Evolutionary conservation across 1,284 basidiomycete species (phyloP), one percentile per base, ranked within the genome.

Genomic region (Cutaneotrichosporon sp.): DNA sequence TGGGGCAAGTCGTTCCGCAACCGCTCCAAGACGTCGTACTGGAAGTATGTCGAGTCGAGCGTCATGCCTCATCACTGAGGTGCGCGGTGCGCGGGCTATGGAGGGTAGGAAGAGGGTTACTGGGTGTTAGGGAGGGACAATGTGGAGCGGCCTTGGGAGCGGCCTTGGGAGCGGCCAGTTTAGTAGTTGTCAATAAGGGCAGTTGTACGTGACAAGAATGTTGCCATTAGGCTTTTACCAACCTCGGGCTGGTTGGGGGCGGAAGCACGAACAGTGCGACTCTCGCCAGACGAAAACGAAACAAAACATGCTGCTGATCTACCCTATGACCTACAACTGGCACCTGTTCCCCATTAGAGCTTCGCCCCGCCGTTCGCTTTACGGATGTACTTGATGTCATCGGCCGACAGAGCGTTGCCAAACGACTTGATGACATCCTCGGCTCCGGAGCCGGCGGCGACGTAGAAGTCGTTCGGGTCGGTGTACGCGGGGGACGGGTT

Each of bases 1-100:
- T 67, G 27, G 20, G 65, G 67, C 31, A 69, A 69, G 52, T 22
- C 43, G 6, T 69, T 63, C 63, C 55, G 67, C 24, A 25, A 36
- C 1, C 29, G n/a, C 11, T 59, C 59, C 6, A 42, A n/a, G 27
- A 24, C 43, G 6, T n/a, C n/a, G n/a, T 69, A 69, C 59, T 69
- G 65, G 67, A 46, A 43, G 31, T 69, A 65, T 24, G 67, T 66
- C 34, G 50, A 59, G 34, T 51, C 60, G 7, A 58, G 54, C 5
- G 64, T 63, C 49, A 55, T 63, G 59, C 47, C 52, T 10, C 13
- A 20, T 22, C 51, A 53, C 33, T 53, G 29, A 36, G 51, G 33
- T 11, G n/a, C 10, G n/a, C 10, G 8, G 20, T 45, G n/a, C 22
- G 9, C 4, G 29, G 29, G 29, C 22, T 5, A 13, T 45, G 43